These are phyloP conservation scores for Syzygium aromaticum DNA, from an alignment of 345 rosid genomes.

Conservation along the genomic window DNA sequence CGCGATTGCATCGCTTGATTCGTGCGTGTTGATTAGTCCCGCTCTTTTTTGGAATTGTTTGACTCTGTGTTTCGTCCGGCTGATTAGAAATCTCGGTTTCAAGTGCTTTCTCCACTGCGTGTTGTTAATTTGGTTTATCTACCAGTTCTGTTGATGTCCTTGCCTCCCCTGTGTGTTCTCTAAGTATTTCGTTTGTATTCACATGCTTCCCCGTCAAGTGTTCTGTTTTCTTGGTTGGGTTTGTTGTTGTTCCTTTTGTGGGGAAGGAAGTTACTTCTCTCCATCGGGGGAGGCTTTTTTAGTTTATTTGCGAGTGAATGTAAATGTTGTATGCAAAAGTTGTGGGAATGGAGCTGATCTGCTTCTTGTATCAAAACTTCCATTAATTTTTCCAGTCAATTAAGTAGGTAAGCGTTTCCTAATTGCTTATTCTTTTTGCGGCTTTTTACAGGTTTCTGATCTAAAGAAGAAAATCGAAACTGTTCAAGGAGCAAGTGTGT, in stretches of 20 bases:
- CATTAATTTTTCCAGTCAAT: background rate
- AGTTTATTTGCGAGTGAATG: background rate
- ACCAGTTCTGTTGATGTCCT: no score
- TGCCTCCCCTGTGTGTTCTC: no score
- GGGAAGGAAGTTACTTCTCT: background rate
- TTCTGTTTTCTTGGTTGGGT: no score
- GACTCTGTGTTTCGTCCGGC: background rate
- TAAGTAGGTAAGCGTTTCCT: background rate
- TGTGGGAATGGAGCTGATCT: background rate
- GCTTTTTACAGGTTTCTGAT: constrained; percentile 43
- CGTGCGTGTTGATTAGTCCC: background rate
- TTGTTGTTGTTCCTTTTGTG: background rate
- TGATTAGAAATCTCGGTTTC: background rate
- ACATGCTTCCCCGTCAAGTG: background rate
- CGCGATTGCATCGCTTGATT: no score
- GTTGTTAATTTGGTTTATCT: no score
- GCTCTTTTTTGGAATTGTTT: background rate
- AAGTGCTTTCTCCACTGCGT: background rate
- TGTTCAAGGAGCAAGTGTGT: constrained; percentile 51
- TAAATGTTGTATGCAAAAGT: background rate
- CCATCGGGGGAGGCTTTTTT: no score
- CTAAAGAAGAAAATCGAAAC: constrained; percentile 72
- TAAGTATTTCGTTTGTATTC: background rate
- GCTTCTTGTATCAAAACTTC: background rate
- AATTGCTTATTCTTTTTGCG: background rate